phyloP scores from a whole-genome alignment of 148 eudicot species.

The Camellia granthamiana region DNA sequence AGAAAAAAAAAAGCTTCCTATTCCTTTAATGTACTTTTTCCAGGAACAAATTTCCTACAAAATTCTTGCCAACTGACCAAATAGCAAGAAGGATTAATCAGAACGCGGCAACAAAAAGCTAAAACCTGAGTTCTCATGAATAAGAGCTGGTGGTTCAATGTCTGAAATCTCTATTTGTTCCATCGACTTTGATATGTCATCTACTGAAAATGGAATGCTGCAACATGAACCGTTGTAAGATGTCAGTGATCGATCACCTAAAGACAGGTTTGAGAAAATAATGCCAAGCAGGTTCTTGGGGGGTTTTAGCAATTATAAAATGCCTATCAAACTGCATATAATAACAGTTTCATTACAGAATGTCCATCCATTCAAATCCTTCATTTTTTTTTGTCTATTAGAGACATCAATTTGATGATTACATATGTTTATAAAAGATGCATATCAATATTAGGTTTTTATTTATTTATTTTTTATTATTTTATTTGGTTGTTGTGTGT shows the following conservation, averaged over 20 bases:
- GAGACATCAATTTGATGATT: background rate
- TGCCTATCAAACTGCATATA: background rate
- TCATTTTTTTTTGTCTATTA: background rate
- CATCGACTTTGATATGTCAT: conserved; percentile 96
- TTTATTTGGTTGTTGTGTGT: too few species aligned
- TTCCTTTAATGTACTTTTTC: too few species aligned
- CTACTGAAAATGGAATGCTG: conserved; percentile 98
- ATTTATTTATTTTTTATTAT: too few species aligned
- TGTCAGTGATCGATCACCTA: conserved; percentile 4
- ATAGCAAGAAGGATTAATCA: conserved; percentile 24
- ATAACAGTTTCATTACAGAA: background rate
- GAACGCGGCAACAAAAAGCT: conserved; percentile 72
- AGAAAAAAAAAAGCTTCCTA: too few species aligned
- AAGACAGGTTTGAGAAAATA: background rate
- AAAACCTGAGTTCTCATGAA: conserved; percentile 76
- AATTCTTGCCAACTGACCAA: too few species aligned
- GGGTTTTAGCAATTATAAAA: background rate
- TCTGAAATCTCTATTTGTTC: conserved; percentile 75
- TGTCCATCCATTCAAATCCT: background rate
- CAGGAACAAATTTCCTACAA: too few species aligned
- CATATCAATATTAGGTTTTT: too few species aligned
- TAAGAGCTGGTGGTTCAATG: conserved; percentile 66
- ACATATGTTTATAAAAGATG: background rate
- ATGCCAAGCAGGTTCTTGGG: background rate
- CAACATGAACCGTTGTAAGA: conserved; percentile 18